Evolutionary conservation across 352 stramenopile species (phyloP).

Genomic region (Globisporangium nagaii): DNA sequence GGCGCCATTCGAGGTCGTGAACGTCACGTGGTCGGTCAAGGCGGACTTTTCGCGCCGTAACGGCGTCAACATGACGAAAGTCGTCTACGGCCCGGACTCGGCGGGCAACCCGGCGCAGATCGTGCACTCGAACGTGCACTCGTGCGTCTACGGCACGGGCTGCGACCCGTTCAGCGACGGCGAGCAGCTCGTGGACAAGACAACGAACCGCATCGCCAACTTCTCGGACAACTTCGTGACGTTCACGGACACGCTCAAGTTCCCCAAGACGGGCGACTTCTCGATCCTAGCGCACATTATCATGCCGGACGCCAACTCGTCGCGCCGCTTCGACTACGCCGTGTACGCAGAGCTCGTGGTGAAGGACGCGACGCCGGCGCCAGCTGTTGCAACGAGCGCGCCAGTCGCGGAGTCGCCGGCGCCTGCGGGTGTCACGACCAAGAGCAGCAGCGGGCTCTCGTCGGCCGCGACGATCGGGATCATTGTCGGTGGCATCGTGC

Average conservation of each 20-base stretch:
- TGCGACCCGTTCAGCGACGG: constrained; percentile 56
- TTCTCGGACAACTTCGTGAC: constrained; percentile 40
- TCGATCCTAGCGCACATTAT: constrained; percentile 61
- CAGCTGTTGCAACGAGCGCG: not conserved
- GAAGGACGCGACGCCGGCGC: constrained; percentile 11
- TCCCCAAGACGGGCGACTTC: constrained; percentile 25
- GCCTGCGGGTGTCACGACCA: not conserved
- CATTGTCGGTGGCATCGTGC: constrained; percentile 45
- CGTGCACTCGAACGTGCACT: constrained; percentile 63
- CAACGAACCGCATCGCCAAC: constrained; percentile 46
- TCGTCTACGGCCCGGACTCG: constrained; percentile 31
- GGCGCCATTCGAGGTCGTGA: constrained; percentile 31
- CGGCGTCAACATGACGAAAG: constrained; percentile 41
- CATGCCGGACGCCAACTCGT: constrained; percentile 41
- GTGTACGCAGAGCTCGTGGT: constrained; percentile 42
- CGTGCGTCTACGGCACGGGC: constrained; percentile 37
- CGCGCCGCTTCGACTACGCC: constrained; percentile 40
- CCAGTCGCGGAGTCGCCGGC: not conserved
- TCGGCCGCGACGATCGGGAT: constrained; percentile 47
- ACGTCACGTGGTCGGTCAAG: constrained; percentile 41
- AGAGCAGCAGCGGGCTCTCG: constrained; percentile 27
- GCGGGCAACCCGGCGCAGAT: constrained; percentile 41
- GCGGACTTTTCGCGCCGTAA: constrained; percentile 36
- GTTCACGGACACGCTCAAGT: constrained; percentile 32
- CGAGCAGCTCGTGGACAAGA: constrained; percentile 45